These are phyloP conservation scores for Acer negundo DNA, from an alignment of 345 rosid genomes.

Conservation along the genomic window DNA sequence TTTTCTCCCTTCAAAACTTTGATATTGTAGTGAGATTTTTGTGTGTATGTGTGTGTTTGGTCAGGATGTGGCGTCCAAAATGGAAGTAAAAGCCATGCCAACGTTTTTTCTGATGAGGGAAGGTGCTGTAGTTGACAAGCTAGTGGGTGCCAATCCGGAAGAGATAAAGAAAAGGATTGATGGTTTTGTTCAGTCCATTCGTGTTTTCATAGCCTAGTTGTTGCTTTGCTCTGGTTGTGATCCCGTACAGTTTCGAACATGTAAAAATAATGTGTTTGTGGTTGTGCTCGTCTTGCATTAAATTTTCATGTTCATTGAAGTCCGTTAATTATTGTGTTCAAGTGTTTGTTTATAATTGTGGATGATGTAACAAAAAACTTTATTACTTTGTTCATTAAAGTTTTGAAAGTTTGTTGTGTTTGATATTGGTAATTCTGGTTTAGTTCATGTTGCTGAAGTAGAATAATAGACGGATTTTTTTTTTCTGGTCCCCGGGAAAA, in stretches of 20 bases:
- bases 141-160: conserved; percentile 90
- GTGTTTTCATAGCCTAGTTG: conserved; percentile 32
- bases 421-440: background rate
- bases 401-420: background rate
- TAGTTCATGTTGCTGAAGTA: background rate
- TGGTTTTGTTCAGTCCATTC: conserved; percentile 58
- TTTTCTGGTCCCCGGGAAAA: too few relatives aligned
- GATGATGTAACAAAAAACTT: background rate
- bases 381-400: background rate
- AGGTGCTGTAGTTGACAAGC: conserved; percentile 60
- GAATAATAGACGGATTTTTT: background rate
- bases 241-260: background rate
- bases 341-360: background rate
- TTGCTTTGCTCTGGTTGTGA: background rate
- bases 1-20: background rate
- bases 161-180: conserved; percentile 84
- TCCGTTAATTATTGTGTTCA: background rate
- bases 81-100: conserved; percentile 94
- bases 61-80: conserved; percentile 72
- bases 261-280: conserved; percentile 17
- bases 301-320: background rate
- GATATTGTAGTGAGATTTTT: conserved; percentile 7
- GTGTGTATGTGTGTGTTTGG: conserved; percentile 11
- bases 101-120: conserved; percentile 76
- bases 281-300: background rate